Conservation (phyloP, 495 filamentous ascomycete species). For the Clohesyomyces aquaticus region DNA sequence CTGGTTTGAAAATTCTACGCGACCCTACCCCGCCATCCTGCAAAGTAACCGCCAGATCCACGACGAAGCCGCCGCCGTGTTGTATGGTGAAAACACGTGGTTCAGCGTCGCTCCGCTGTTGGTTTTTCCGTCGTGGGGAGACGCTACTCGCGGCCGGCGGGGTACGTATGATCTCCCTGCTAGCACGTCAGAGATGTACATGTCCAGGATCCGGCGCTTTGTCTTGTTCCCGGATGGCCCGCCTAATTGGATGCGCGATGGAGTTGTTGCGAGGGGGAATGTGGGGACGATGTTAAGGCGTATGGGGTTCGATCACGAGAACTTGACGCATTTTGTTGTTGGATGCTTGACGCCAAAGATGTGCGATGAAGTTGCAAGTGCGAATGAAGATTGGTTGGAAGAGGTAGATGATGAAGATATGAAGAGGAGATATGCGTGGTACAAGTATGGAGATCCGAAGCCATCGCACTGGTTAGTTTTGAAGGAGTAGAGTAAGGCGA, state of each 20-base stretch:
- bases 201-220: conserved; percentile 4
- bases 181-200: conserved; percentile 5
- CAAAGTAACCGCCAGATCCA: conserved; percentile 11
- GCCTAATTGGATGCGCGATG: conserved; percentile 8
- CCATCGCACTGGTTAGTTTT: conserved; percentile 1
- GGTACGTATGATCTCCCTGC: conserved; percentile 5
- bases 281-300: conserved; percentile 1
- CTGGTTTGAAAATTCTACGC: conserved; percentile 10
- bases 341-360: conserved; percentile 1
- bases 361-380: conserved; percentile 7
- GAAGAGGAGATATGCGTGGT: conserved; percentile 11
- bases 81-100: conserved; percentile 6
- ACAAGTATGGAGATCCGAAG: conserved; percentile 6
- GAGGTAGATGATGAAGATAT: conserved; percentile 8
- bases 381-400: conserved; percentile 9
- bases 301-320: not conserved
- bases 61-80: conserved; percentile 8
- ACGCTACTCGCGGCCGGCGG: not conserved
- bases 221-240: conserved; percentile 8
- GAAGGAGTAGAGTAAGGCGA: conserved; percentile 1
- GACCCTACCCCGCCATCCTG: conserved; percentile 9
- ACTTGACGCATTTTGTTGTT: conserved; percentile 6
- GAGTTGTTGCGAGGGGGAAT: conserved; percentile 4
- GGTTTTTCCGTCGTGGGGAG: conserved; percentile 5
- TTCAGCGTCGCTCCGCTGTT: conserved; percentile 1